These are phyloP conservation scores for Sporothrix mexicana DNA, from an alignment of 2,329 filamentous ascomycete genomes.

Conservation along the genomic window DNA sequence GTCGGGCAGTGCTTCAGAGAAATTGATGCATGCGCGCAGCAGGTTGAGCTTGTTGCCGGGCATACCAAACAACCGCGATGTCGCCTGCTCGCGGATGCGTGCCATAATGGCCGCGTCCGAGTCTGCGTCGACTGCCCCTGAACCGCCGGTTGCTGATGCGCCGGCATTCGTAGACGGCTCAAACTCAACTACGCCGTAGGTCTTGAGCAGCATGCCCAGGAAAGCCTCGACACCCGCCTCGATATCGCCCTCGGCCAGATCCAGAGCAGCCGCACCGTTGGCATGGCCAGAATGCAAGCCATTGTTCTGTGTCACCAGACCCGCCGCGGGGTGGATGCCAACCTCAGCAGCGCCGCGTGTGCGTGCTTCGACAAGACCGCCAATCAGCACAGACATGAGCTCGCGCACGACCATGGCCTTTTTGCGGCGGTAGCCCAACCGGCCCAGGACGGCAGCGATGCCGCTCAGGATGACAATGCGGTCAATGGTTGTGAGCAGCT, in stretches of 20 bases:
- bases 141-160: slow-evolving; percentile 33
- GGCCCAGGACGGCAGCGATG: slow-evolving; percentile 82
- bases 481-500: slow-evolving; percentile 74
- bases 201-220: slow-evolving; percentile 65
- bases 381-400: slow-evolving; percentile 80
- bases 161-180: slow-evolving; percentile 43
- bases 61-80: slow-evolving; percentile 74
- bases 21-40: slow-evolving; percentile 85
- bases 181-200: slow-evolving; percentile 67
- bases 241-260: slow-evolving; percentile 68
- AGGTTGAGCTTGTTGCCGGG: slow-evolving; percentile 82
- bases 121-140: slow-evolving; percentile 54
- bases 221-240: slow-evolving; percentile 70
- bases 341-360: slow-evolving; percentile 95
- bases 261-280: slow-evolving; percentile 61
- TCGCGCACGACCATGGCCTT: slow-evolving; percentile 90
- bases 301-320: slow-evolving; percentile 71
- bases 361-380: slow-evolving; percentile 84
- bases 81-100: slow-evolving; percentile 65
- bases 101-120: slow-evolving; percentile 59
- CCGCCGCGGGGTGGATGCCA: slow-evolving; percentile 91
- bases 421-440: slow-evolving; percentile 81
- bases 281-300: slow-evolving; percentile 47
- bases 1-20: slow-evolving; percentile 92
- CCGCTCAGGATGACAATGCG: slow-evolving; percentile 80